Percentiles rank a stretch among this genome's conserved stretches.
Conservation (phyloP, 1,139 yeast genomes). For the Kluyveromyces sp. region DNA sequence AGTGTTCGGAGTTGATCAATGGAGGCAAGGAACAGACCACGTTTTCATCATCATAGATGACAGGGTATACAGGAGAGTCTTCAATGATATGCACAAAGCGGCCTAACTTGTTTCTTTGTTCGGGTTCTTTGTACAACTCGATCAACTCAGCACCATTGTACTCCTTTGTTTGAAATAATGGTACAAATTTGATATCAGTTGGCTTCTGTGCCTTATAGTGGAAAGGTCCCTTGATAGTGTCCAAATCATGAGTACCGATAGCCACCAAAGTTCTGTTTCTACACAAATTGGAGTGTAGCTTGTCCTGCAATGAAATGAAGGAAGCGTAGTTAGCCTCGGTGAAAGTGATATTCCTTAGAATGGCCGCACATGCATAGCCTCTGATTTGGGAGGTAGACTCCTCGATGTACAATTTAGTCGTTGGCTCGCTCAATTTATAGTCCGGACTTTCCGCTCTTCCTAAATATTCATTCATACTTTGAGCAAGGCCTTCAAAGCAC, state of each 20-base stretch:
- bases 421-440: slow-evolving; percentile 57
- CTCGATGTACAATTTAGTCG: slow-evolving; percentile 62
- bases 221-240: slow-evolving; percentile 75
- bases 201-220: slow-evolving; percentile 84
- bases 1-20: slow-evolving; percentile 85
- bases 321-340: slow-evolving; percentile 85
- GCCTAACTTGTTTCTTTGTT: slow-evolving; percentile 82
- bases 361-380: slow-evolving; percentile 92
- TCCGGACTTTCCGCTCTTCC: slow-evolving; percentile 62
- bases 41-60: slow-evolving; percentile 71
- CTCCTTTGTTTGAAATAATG: slow-evolving; percentile 75
- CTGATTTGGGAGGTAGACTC: slow-evolving; percentile 67
- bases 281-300: slow-evolving; percentile 89
- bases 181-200: slow-evolving; percentile 66
- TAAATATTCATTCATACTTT: slow-evolving; percentile 84
- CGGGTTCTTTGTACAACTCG: slow-evolving; percentile 65
- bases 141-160: slow-evolving; percentile 74
- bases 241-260: slow-evolving; percentile 95
- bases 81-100: slow-evolving; percentile 82
- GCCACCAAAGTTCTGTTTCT: slow-evolving; percentile 97
- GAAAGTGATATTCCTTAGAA: slow-evolving; percentile 75
- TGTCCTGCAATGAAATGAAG: slow-evolving; percentile 93
- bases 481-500: slow-evolving; percentile 96
- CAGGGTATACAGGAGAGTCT: slow-evolving; percentile 87
- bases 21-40: slow-evolving; percentile 93